Conservation (phyloP, 768 basidiomycete genomes). For the Hydnomerulius pinastri region DNA sequence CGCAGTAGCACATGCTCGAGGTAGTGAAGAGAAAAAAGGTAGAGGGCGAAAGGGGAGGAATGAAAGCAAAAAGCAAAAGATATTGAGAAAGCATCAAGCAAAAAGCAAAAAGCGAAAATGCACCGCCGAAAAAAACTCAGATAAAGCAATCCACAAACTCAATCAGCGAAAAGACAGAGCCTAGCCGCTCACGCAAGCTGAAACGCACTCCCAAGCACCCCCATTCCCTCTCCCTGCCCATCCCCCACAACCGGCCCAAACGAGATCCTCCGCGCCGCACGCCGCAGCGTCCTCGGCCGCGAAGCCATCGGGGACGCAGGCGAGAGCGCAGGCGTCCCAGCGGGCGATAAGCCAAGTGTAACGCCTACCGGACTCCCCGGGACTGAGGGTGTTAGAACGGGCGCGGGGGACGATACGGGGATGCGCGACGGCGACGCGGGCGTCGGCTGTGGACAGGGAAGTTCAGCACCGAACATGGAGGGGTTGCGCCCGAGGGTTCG, state of each 20-base stretch:
- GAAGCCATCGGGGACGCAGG: slow-evolving; percentile 18
- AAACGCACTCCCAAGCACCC: slow-evolving; percentile 70
- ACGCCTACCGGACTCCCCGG: too few relatives aligned
- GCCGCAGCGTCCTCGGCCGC: slow-evolving; percentile 31
- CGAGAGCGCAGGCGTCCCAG: slow-evolving; percentile 13
- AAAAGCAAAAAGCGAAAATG: too few relatives aligned
- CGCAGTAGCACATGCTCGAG: background rate
- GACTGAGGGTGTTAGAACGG: slow-evolving; percentile 19
- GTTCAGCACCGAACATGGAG: slow-evolving; percentile 67
- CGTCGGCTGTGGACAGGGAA: slow-evolving; percentile 47
- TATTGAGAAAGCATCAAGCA: too few relatives aligned
- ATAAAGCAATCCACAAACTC: background rate
- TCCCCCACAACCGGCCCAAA: slow-evolving; percentile 52
- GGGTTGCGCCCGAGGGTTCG: slow-evolving; percentile 59
- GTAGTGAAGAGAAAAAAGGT: background rate
- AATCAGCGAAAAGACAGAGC: background rate
- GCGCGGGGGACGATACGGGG: slow-evolving; percentile 29
- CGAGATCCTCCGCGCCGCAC: slow-evolving; percentile 58
- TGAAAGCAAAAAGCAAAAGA: too few relatives aligned
- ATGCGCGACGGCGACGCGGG: slow-evolving; percentile 33
- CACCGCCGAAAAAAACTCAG: too few relatives aligned
- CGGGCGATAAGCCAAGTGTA: slow-evolving; percentile 4
- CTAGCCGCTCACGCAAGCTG: slow-evolving; percentile 48
- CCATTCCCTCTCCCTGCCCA: slow-evolving; percentile 33
- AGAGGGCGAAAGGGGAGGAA: too few relatives aligned